These are phyloP conservation scores for Aspergillus quadricinctus DNA, from an alignment of 2,329 filamentous ascomycete species.

Conservation along the genomic window DNA sequence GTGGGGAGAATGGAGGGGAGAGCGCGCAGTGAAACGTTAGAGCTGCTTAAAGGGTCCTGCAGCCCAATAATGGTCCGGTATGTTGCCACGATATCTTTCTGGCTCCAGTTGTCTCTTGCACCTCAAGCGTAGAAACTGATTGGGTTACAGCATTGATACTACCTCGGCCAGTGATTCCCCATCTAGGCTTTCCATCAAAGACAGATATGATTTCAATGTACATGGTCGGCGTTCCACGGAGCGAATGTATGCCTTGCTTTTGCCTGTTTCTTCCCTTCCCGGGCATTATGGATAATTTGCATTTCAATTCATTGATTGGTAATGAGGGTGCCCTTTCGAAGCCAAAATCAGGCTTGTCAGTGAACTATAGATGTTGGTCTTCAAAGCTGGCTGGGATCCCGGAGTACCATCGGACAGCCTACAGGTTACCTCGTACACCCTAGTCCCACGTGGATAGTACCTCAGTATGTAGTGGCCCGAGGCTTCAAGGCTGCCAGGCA, in stretches of 20 bases:
- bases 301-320: background rate
- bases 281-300: background rate
- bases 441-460: background rate
- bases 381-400: background rate
- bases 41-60: background rate
- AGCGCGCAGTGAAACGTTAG: slow-evolving; percentile 11
- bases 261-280: background rate
- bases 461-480: background rate
- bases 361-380: background rate
- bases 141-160: background rate
- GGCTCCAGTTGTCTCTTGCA: background rate
- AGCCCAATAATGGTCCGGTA: background rate
- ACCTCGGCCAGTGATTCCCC: background rate
- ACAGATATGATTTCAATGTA: slow-evolving; percentile 4
- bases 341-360: background rate
- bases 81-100: background rate
- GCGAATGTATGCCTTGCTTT: slow-evolving; percentile 1
- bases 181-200: background rate
- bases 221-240: slow-evolving; percentile 11
- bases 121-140: background rate
- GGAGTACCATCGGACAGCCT: background rate
- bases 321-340: background rate
- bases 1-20: slow-evolving; percentile 20
- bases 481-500: background rate
- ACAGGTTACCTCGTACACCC: background rate